Percentiles rank a stretch among this genome's conserved stretches.
phyloP scores from a whole-genome alignment of 139 green algal genomes.

The Trebouxia sp. region DNA sequence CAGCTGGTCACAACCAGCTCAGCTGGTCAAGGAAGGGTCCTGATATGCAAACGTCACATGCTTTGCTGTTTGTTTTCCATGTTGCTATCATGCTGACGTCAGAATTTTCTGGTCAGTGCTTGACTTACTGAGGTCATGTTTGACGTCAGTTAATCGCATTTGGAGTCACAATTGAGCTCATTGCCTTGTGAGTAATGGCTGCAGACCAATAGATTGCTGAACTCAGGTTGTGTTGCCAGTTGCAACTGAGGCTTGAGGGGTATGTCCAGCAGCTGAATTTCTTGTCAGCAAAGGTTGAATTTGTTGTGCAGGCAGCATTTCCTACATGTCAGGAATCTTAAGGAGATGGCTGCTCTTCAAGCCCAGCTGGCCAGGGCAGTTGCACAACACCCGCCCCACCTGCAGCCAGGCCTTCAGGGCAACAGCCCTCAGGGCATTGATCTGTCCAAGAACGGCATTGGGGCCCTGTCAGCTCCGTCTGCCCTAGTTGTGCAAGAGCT shows the following conservation, averaged over 20 bases:
- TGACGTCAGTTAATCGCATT: too few relatives aligned
- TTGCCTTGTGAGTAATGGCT: background rate
- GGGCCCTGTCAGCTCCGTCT: slow-evolving; percentile 25
- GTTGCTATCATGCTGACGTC: too few relatives aligned
- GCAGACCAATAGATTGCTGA: background rate
- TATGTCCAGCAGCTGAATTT: background rate
- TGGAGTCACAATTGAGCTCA: background rate
- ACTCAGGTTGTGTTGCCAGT: too few relatives aligned
- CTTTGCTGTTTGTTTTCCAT: too few relatives aligned
- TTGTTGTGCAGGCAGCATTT: slow-evolving; percentile 50
- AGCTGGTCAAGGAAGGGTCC: too few relatives aligned
- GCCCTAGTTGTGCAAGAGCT: slow-evolving; percentile 53
- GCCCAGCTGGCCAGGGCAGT: slow-evolving; percentile 66
- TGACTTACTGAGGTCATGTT: too few relatives aligned
- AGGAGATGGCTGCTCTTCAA: slow-evolving; percentile 70
- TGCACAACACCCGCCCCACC: slow-evolving; percentile 1
- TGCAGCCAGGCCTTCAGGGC: background rate
- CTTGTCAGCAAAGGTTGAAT: background rate
- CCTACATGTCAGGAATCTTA: slow-evolving; percentile 73
- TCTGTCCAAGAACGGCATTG: background rate
- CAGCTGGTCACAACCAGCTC: too few relatives aligned
- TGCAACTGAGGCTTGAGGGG: too few relatives aligned
- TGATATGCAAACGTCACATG: too few relatives aligned
- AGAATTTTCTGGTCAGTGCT: too few relatives aligned
- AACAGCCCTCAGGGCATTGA: background rate